A percentile compares a stretch with the other conserved stretches of the same genome.
phyloP scores from a whole-genome alignment of 805 yeast genomes.

The Ogataea neopini region DNA sequence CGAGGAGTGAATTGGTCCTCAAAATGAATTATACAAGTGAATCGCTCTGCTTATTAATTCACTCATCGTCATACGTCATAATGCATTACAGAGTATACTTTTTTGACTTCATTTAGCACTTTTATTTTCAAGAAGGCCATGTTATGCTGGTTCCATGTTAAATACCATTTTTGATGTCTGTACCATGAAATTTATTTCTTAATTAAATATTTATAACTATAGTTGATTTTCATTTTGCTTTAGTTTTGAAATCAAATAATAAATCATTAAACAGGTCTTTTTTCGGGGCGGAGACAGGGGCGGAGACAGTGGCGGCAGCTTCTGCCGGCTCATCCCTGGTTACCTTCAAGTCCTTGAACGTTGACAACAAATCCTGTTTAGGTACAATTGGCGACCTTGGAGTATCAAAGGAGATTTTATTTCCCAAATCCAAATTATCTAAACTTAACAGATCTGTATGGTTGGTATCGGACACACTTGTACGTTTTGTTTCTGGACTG shows the following conservation, averaged over 20 bases:
- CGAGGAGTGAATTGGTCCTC: no score
- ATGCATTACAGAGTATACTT: conserved; percentile 3
- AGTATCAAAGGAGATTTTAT: not conserved
- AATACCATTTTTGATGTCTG: conserved; percentile 1
- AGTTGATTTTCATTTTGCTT: not conserved
- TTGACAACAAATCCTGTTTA: not conserved
- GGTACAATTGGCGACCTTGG: not conserved
- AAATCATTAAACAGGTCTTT: conserved; percentile 17
- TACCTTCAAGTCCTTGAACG: not conserved
- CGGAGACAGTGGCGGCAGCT: no score
- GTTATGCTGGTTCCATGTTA: not conserved
- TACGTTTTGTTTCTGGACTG: conserved; percentile 6
- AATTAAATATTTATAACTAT: not conserved
- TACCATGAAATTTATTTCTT: not conserved
- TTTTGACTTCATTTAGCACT: not conserved
- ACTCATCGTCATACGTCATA: no score
- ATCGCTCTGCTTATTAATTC: not conserved
- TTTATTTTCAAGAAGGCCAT: not conserved
- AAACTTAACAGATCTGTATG: conserved; percentile 2
- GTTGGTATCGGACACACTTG: conserved; percentile 1
- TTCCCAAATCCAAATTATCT: conserved; percentile 1
- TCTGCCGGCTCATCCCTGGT: not conserved
- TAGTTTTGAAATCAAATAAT: conserved; percentile 15
- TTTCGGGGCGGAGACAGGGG: not conserved
- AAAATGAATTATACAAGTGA: no score